phyloP scores from a whole-genome alignment of 768 basidiomycete species.

The Saitozyma podzolica region DNA sequence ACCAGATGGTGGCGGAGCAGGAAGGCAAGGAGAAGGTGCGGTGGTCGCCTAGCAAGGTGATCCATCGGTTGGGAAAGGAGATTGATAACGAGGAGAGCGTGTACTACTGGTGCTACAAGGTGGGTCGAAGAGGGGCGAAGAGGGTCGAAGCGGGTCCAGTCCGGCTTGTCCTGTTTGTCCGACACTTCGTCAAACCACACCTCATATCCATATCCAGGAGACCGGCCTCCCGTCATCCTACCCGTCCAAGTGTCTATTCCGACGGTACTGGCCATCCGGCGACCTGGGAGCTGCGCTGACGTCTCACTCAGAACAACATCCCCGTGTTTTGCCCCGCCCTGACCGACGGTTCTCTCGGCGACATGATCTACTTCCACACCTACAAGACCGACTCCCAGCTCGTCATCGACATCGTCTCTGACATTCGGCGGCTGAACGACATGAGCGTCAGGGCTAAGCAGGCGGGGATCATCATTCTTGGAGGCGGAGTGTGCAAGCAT shows the following conservation, averaged over 20 bases:
- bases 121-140: constrained; percentile 56
- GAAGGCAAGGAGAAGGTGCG: constrained; percentile 50
- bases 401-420: constrained; percentile 87
- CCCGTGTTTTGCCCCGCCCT: constrained; percentile 98
- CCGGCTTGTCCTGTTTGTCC: too few species aligned
- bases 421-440: constrained; percentile 90
- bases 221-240: too few species aligned
- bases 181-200: too few species aligned
- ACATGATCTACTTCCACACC: constrained; percentile 99
- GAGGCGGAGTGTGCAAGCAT: constrained; percentile 98
- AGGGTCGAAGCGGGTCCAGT: constrained; percentile 44
- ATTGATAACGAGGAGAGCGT: constrained; percentile 96
- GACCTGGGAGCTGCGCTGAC: not conserved
- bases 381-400: constrained; percentile 77
- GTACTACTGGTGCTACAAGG: constrained; percentile 99
- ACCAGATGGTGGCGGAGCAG: constrained; percentile 87
- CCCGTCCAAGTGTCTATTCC: too few species aligned
- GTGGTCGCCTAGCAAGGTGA: constrained; percentile 95
- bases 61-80: constrained; percentile 89
- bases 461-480: constrained; percentile 97
- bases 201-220: too few species aligned
- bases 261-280: too few species aligned
- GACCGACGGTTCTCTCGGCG: constrained; percentile 96
- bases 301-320: constrained; percentile 76
- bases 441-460: constrained; percentile 79